Evolutionary conservation across 2,329 filamentous ascomycete species (phyloP).

Genomic region (Chaetomium globosum): DNA sequence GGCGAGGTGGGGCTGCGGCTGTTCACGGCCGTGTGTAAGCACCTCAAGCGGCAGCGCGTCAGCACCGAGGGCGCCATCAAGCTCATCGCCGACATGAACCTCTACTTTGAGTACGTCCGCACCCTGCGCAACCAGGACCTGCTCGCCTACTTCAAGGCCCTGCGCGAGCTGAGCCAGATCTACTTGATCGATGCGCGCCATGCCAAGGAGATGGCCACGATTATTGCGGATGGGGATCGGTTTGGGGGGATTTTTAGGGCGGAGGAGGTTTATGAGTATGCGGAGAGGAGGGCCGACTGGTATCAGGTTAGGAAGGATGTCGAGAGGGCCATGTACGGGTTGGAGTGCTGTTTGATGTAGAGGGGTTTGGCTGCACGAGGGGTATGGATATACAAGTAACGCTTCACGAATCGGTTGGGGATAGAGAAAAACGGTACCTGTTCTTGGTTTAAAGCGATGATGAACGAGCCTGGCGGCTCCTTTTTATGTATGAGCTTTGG

Average conservation of each 20-base stretch:
- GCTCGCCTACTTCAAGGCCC: conserved; percentile 84
- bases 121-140: conserved; percentile 81
- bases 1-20: conserved; percentile 93
- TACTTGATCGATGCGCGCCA: conserved; percentile 86
- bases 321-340: conserved; percentile 95
- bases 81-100: conserved; percentile 94
- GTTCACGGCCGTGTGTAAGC: conserved; percentile 91
- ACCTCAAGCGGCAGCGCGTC: conserved; percentile 93
- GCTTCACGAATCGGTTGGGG: not conserved
- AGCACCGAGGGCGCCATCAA: conserved; percentile 86
- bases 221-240: conserved; percentile 88
- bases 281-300: conserved; percentile 92
- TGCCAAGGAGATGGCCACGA: conserved; percentile 90
- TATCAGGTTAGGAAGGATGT: conserved; percentile 85
- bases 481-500: not conserved
- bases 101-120: conserved; percentile 83
- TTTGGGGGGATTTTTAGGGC: conserved; percentile 92
- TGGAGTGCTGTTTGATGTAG: conserved; percentile 85
- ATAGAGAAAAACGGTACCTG: not conserved
- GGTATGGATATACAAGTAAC: not conserved
- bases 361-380: conserved; percentile 35
- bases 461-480: not conserved
- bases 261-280: conserved; percentile 97
- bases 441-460: not conserved
- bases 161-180: conserved; percentile 91